These are phyloP conservation scores for Colletotrichum filicis DNA, from an alignment of 2,329 filamentous ascomycete species.

Conservation along the genomic window DNA sequence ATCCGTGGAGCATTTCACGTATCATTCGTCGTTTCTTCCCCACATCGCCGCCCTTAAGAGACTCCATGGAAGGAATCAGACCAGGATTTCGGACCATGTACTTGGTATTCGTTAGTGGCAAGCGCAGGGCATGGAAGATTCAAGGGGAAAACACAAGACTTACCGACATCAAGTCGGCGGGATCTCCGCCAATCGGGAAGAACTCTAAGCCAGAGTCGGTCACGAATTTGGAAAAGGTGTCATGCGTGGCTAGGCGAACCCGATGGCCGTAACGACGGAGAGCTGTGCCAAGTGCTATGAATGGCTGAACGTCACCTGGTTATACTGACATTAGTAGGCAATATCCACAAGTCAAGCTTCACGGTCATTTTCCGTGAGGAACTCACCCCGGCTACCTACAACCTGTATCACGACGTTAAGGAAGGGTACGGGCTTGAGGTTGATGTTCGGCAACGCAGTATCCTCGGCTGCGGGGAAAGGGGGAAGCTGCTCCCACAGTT, in stretches of 20 bases:
- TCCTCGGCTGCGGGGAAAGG: background rate
- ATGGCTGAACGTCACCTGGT: slow-evolving; percentile 60
- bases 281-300: slow-evolving; percentile 57
- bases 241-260: slow-evolving; percentile 58
- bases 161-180: slow-evolving; percentile 52
- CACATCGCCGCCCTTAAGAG: slow-evolving; percentile 41
- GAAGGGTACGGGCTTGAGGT: background rate
- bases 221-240: slow-evolving; percentile 62
- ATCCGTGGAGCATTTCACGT: slow-evolving; percentile 37
- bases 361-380: background rate
- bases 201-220: slow-evolving; percentile 60
- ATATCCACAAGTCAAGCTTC: background rate
- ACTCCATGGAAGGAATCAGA: slow-evolving; percentile 42
- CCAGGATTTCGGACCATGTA: slow-evolving; percentile 46
- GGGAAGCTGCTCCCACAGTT: slow-evolving; percentile 4
- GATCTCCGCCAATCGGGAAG: slow-evolving; percentile 63
- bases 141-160: slow-evolving; percentile 47
- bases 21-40: slow-evolving; percentile 46
- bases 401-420: slow-evolving; percentile 36
- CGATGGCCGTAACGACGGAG: slow-evolving; percentile 54
- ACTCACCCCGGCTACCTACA: slow-evolving; percentile 34
- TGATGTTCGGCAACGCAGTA: background rate
- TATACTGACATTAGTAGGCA: background rate
- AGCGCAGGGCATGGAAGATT: slow-evolving; percentile 37
- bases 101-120: slow-evolving; percentile 29